Base-by-base conservation (phyloP, 371 early-diverging fungal species). In the Catenaria anguillulae region DNA sequence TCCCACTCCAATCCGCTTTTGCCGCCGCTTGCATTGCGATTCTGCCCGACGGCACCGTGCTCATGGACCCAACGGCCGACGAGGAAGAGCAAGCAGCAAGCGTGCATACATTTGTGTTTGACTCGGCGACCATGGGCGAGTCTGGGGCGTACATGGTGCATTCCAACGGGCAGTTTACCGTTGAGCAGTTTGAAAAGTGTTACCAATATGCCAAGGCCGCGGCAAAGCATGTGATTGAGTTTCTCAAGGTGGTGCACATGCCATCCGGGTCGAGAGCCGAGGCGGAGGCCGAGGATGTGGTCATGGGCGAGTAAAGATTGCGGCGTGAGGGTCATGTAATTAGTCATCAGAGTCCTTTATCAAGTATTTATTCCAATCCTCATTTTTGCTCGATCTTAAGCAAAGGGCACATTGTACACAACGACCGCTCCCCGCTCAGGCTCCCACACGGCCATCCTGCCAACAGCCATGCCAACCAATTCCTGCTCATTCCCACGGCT, bases 71-170 rank as follows among this genome's bases (percentile, higher is more conserved):
- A 10, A 84, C 83, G 3, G 65, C 64, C 12, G 74, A 79, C 56
- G 97, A 94, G 71, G 64, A 80, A 26, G 77, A 84, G 73, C 70
- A 70, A 29, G 86, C 90, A 0, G 65, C 68, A 65, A 92, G 93
- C 0, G 68, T 74, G 33, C 96, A 95, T 65, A 84, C 82, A 4
- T 89, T 92, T 77, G 89, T 86, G 34, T 92, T 92, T 71, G 84
- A 84, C 63, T 81, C 65, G 33, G 48, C 58, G 6, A 29, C 45
- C 2, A 62, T 45, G 4, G 65, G 65, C 17, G 45, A 4, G 19
- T 5, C 5, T 10, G 10, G 10, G 40, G 56, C 62, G 6, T 24
- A 73, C 5, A 74, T 80, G 63, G 79, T 76, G 34, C 77, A 87
- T 43, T 88, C 87, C 36, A 75, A 70, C 17, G 91, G 91, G 36